Base-by-base conservation (phyloP, 2,329 filamentous ascomycete species). In the Arachnopeziza araneosa region DNA sequence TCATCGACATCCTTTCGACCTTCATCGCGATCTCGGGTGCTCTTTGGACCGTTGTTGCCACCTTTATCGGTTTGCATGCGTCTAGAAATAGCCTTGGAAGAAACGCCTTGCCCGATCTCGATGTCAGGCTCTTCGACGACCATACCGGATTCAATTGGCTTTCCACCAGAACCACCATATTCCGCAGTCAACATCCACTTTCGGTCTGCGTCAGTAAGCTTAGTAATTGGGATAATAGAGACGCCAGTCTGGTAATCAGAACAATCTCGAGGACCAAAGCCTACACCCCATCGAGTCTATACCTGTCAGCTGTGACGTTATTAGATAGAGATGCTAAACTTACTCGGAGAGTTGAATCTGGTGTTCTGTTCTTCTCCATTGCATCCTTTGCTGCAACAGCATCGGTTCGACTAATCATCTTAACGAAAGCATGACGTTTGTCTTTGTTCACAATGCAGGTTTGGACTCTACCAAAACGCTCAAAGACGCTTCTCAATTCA, bases 361-460 rank as follows among this genome's bases (percentile, higher is more conserved):
- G 81, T 61, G 86, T 83, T 64, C 89, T 85, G 63, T 86, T 84
- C 56, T 86, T 86, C 73, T 97, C 93, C 86, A 98, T 96, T 56
- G 87, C 90, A 48, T 89, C 84, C 73, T 96, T 96, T 55, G 95
- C 95, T 63, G 75, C 79, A 61, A 96, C 83, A 17, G 95, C 93
- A 74, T 96, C 91, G 63, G 85, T 82, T 48, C 96, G 91, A 64
- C 85, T 95, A 67, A 95, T 84, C 95, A 99, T 99, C 78, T 99
- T 99, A 70, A 99, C 93, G 73, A 99, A 99, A 6, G 95, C 95
- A 75, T 99, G 95, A 21, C 95, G 90, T 78, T 98, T 99, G 71
- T 99, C 95, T 70, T 91, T 89, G 77, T 99, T 98, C 67, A 97
- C 93, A 66, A 99, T 99, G 76, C 93, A 98, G 1, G 93, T 97